These are phyloP conservation scores for Gamarada debralockiae DNA, from an alignment of 495 filamentous ascomycete species.

Conservation along the genomic window DNA sequence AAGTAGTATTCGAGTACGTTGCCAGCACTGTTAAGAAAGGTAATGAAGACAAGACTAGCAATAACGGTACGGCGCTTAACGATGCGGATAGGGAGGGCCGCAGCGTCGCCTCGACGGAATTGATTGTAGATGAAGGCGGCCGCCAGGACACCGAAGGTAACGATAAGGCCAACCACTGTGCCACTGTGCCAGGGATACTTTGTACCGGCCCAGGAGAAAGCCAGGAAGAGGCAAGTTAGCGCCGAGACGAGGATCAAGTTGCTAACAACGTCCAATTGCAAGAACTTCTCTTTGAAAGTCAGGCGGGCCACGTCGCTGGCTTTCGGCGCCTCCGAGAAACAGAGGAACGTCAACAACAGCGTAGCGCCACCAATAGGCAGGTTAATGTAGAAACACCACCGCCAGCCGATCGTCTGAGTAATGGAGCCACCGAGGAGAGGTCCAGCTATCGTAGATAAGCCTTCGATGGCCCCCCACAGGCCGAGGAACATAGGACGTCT, in stretches of 20 bases:
- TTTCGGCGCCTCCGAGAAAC: constrained; percentile 28
- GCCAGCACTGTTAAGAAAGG: neutral
- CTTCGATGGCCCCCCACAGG: constrained; percentile 33
- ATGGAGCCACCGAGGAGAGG: constrained; percentile 60
- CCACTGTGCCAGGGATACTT: constrained; percentile 32
- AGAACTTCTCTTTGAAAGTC: neutral
- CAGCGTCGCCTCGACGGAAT: constrained; percentile 28
- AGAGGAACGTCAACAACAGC: constrained; percentile 40
- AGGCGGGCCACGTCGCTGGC: constrained; percentile 31
- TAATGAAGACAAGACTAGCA: constrained; percentile 18
- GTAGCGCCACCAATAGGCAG: constrained; percentile 50
- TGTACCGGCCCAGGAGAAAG: constrained; percentile 36
- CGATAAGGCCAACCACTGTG: constrained; percentile 31
- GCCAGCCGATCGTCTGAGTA: constrained; percentile 49
- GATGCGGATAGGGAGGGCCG: constrained; percentile 30
- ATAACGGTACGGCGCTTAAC: constrained; percentile 26
- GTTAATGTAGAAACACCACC: constrained; percentile 62
- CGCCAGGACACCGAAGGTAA: constrained; percentile 26
- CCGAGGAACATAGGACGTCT: constrained; percentile 44
- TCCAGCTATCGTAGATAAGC: constrained; percentile 29
- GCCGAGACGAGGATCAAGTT: constrained; percentile 29
- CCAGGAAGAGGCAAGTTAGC: constrained; percentile 35
- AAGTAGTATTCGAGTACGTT: constrained; percentile 1
- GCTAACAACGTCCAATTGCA: constrained; percentile 41
- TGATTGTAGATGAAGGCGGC: constrained; percentile 41